Conservation (phyloP, 2,329 filamentous ascomycete species). For the Thermoascus crustaceus region DNA sequence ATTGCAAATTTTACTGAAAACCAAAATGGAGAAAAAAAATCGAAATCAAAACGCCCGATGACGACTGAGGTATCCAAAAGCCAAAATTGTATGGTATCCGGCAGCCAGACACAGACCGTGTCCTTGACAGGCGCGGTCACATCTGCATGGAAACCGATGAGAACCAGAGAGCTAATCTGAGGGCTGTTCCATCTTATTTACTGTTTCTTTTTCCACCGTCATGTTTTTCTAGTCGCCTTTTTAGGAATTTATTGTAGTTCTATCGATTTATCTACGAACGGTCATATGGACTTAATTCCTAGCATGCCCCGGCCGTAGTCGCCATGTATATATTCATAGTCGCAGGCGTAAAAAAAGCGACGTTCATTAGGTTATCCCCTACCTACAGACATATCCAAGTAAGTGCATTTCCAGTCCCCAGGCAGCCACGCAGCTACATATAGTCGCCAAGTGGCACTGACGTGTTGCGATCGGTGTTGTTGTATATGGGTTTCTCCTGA, state of each 20-base stretch:
- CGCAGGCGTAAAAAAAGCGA: too few relatives aligned
- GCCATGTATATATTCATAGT: too few relatives aligned
- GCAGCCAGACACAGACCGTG: constrained; percentile 13
- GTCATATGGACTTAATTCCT: too few relatives aligned
- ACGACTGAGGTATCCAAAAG: constrained; percentile 35
- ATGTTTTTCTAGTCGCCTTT: neutral
- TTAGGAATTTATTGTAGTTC: neutral
- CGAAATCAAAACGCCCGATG: constrained; percentile 22
- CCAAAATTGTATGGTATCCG: constrained; percentile 41
- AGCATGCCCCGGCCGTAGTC: too few relatives aligned
- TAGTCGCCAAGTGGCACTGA: too few relatives aligned
- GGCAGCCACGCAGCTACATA: too few relatives aligned
- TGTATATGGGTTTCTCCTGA: too few relatives aligned
- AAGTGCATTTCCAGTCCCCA: too few relatives aligned
- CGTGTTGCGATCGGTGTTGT: too few relatives aligned
- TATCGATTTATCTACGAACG: constrained; percentile 2
- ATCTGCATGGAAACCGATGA: constrained; percentile 34
- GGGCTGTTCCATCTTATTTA: constrained; percentile 14
- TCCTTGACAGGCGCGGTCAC: constrained; percentile 7
- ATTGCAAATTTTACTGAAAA: neutral
- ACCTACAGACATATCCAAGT: too few relatives aligned
- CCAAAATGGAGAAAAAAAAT: too few relatives aligned
- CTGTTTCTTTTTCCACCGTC: neutral
- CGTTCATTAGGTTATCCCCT: too few relatives aligned
- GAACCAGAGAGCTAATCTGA: constrained; percentile 42